Percentiles rank a stretch among this genome's conserved stretches.
These are phyloP conservation scores for Amylocystis lapponica DNA, from an alignment of 768 basidiomycete genomes.

Conservation along the genomic window DNA sequence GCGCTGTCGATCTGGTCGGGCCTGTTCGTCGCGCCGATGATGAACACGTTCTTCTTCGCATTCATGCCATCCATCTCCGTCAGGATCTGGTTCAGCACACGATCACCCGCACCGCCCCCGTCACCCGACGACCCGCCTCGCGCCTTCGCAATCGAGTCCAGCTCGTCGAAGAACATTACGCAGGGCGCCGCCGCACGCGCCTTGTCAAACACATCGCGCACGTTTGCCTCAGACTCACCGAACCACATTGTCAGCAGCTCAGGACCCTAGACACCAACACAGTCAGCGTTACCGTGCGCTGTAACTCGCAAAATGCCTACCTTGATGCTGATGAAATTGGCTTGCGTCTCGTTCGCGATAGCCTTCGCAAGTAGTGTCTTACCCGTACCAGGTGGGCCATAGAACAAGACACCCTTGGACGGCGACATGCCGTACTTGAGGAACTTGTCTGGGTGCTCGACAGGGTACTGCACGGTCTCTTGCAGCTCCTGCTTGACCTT, in stretches of 20 bases:
- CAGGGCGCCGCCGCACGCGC: conserved; percentile 98
- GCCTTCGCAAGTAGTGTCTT: conserved; percentile 98
- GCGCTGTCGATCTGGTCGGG: conserved; percentile 95
- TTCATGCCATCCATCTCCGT: conserved; percentile 99
- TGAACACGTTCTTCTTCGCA: conserved; percentile 98
- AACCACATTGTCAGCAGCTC: conserved; percentile 99
- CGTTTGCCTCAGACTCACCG: conserved; percentile 99
- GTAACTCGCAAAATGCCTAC: conserved; percentile 27
- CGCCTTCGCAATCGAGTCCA: conserved; percentile 98
- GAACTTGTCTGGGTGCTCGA: conserved; percentile 99
- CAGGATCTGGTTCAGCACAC: conserved; percentile 94
- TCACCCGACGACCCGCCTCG: conserved; percentile 85
- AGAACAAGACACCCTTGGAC: conserved; percentile 99
- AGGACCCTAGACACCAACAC: conserved; percentile 57
- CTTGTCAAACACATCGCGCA: conserved; percentile 99
- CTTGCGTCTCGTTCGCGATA: conserved; percentile 98
- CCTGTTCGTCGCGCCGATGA: conserved; percentile 95
- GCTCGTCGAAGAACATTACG: conserved; percentile 99
- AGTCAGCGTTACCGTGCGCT: background rate
- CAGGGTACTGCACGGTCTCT: conserved; percentile 99
- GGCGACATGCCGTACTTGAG: conserved; percentile 99
- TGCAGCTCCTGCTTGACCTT: conserved; percentile 99
- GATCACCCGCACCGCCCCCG: conserved; percentile 94
- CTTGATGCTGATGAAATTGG: conserved; percentile 99
- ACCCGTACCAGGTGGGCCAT: conserved; percentile 99